Base-by-base conservation (phyloP, 371 early-diverging fungal genomes). In the Choanephora cucurbitarum region DNA sequence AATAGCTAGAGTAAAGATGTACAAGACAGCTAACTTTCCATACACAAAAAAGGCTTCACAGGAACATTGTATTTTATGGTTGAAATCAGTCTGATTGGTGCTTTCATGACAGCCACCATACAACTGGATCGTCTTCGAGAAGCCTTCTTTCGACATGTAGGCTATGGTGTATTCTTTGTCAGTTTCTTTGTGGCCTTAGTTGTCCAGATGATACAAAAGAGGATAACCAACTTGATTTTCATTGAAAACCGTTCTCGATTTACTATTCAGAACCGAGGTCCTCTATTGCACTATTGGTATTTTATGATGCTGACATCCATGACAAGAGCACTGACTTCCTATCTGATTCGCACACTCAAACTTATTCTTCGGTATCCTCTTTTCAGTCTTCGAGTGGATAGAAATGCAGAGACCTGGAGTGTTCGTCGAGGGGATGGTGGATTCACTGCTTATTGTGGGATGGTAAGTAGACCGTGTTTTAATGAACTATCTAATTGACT, bases 321-420 rank as follows among this genome's bases (percentile, higher is more conserved):
- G 75, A 76, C 80, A 0, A 58, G 75, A 3, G 77, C 77, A 15
- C 56, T 79, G 49, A 79, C 77, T n/a, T 76, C 80, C 3, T 79
- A 76, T 46, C 56, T 79, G 19, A 34, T 79, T 13, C 68, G 80
- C 9, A 70, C 72, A 2, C 23, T 79, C 5, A 79, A 79, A 28
- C 42, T 72, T 8, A 15, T 67, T 1, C 39, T 79, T 19, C 46
- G 80, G 14, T 79, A 76, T 41, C 76, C 80, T 9, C 32, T 79
- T 2, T 79, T 74, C 52, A 75, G 76, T 58, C 23, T 74, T 18
- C 61, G 80, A 14, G 77, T 79, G 0, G 80, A 79, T 40, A 53
- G 80, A 22, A 79, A 79, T 49, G 77, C 77, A 8, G 80, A 79
- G 54, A 79, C 76, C 0, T 79, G 80, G 80, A 72, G 73, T 54